Conservation (phyloP, 2,329 filamentous ascomycete species). For the Xylaria sp. region DNA sequence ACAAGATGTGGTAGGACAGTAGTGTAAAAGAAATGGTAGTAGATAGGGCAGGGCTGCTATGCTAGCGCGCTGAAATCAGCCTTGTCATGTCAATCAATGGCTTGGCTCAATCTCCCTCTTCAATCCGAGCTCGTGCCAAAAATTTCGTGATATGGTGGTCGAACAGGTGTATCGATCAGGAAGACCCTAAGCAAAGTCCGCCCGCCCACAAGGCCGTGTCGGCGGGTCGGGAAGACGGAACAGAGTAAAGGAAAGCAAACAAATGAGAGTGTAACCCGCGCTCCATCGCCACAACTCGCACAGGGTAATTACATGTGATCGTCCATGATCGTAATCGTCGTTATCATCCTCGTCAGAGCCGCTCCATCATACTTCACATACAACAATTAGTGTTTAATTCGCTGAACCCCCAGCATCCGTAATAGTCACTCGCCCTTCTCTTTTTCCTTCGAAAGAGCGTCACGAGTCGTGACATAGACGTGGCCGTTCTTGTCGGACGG, state of each 20-base stretch:
- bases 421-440: conserved; percentile 31
- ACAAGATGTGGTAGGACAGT: conserved; percentile 23
- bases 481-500: conserved; percentile 32
- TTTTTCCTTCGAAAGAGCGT: conserved; percentile 34
- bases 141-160: conserved; percentile 13
- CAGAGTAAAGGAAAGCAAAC: conserved; percentile 8
- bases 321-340: conserved; percentile 5
- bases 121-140: not conserved
- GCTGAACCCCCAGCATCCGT: conserved; percentile 14
- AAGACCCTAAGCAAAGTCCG: conserved; percentile 12
- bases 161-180: conserved; percentile 25
- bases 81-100: not conserved
- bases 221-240: not conserved
- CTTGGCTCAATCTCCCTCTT: not conserved
- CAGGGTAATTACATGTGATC: conserved; percentile 16
- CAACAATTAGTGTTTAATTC: not conserved
- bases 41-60: not conserved
- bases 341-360: conserved; percentile 10
- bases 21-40: conserved; percentile 7
- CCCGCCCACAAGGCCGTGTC: not conserved
- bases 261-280: conserved; percentile 17
- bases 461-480: conserved; percentile 39
- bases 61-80: conserved; percentile 9
- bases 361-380: not conserved
- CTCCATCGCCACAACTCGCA: conserved; percentile 8